Percentiles rank a stretch among this genome's conserved stretches.
phyloP scores from a whole-genome alignment of 345 rosid genomes.

The Heritiera fomes region DNA sequence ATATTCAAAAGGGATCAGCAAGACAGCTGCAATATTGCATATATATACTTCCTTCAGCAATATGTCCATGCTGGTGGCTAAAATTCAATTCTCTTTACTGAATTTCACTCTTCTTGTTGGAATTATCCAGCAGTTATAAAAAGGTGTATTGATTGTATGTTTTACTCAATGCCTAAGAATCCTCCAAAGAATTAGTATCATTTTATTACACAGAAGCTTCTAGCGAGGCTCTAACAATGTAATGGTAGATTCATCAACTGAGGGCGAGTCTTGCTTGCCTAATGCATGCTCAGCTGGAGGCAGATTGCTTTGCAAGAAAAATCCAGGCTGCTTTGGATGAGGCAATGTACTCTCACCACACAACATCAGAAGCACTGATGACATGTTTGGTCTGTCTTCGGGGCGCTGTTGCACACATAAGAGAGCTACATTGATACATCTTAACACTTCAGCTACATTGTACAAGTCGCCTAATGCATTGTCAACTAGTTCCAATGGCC shows the following conservation, averaged over 20 bases:
- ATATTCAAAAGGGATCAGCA: no score
- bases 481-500: slow-evolving; percentile 10
- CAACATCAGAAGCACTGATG: slow-evolving; percentile 35
- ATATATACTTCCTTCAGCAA: no score
- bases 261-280: neutral
- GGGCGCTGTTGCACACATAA: slow-evolving; percentile 36
- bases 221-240: slow-evolving; percentile 3
- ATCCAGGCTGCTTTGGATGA: slow-evolving; percentile 41
- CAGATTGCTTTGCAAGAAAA: slow-evolving; percentile 23
- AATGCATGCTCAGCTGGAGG: neutral
- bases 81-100: no score
- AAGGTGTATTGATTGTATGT: no score
- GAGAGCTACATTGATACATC: slow-evolving; percentile 37
- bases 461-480: neutral
- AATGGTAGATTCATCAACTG: neutral
- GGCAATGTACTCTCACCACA: slow-evolving; percentile 31
- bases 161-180: neutral
- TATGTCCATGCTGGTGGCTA: no score
- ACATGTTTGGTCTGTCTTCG: slow-evolving; percentile 32
- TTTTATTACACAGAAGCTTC: neutral
- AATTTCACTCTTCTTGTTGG: no score
- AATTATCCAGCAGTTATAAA: no score
- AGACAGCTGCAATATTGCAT: no score
- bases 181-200: neutral
- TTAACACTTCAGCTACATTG: slow-evolving; percentile 11